Evolutionary conservation across 192 early-diverging fungal genomes (phyloP), one percentile per base, ranked within the genome.

Genomic region (Dissophora ornata): DNA sequence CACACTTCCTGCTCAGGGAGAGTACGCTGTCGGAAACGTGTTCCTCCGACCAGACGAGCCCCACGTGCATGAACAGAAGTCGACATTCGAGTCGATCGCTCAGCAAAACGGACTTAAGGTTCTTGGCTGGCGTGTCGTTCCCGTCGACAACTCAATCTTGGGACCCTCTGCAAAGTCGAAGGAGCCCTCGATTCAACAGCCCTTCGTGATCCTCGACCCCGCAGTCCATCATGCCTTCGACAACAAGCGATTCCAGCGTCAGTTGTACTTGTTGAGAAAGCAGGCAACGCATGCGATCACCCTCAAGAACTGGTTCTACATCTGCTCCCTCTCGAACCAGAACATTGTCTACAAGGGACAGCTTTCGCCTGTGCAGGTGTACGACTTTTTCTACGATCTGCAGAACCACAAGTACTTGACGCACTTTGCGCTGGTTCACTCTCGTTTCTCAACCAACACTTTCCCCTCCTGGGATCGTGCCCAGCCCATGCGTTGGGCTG

Each of bases 381-480:
- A 94, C 69, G 85, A 88, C 55, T 99, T 96, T 84, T 99, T 93
- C 78, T 80, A 88, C 54, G 97, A 99, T 84, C 85, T 99, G 42
- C 85, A 84, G 65, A 93, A 97, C 79, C 82, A 85, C 54, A 84
- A 82, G 46, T 99, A 91, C 80, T 83, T 84, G 66, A 91, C 95
- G 44, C 93, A 97, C 69, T 99, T 99, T 91, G 93, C 94, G 9
- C 86, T 99, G 48, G 97, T 99, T 30, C 97, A 99, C 84, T 98
- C 96, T 41, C 90, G 97, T 54, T 99, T 99, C 89, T 97, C 96
- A 36, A 99, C 97, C 32, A 99, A 99, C 84, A 99, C 97, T 15
- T 99, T 99, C 86, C 97, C 97, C 9, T 93, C 91, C 10, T 99
- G 97, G 97, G 97, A 99, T 83, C 91, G 97, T 67, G 96, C 97